Evolutionary conservation across 176 grass and related monocot species (phyloP).

Genomic region (Carex cristatella): DNA sequence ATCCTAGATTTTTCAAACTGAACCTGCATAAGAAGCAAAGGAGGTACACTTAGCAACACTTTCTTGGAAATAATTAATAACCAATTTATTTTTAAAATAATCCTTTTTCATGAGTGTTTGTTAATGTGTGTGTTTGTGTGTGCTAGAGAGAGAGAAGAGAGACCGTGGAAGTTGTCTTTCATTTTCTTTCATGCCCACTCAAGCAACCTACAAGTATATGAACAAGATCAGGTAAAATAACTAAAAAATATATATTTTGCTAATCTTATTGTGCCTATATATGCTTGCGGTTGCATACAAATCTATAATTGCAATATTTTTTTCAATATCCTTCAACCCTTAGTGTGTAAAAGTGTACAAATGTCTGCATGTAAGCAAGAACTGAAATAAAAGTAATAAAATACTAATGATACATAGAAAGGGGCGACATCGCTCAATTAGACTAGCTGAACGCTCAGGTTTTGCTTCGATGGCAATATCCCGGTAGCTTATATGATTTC

Average conservation of each 20-base stretch:
- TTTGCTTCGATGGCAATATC: not conserved
- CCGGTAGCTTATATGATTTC: not conserved
- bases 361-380: not conserved
- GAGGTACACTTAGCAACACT: not conserved
- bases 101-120: not conserved
- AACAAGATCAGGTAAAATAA: not conserved
- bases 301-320: not conserved
- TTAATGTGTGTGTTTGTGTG: not conserved
- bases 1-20: not conserved
- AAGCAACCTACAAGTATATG: constrained; percentile 15
- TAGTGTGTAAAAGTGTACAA: not conserved
- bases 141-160: not conserved
- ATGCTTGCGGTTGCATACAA: not conserved
- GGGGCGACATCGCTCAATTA: not conserved
- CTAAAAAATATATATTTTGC: not conserved
- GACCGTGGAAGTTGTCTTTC: not conserved
- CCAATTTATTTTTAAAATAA: not conserved
- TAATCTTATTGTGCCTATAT: not conserved
- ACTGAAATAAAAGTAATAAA: constrained; percentile 4
- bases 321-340: not conserved
- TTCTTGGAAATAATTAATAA: not conserved
- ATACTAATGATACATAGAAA: constrained; percentile 18
- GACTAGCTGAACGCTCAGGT: not conserved
- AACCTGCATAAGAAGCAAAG: not conserved
- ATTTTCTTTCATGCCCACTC: not conserved